A percentile compares a stretch with the other conserved stretches of the same genome.
Conservation (phyloP, 2,329 filamentous ascomycete genomes). For the Fusarium foetens region DNA sequence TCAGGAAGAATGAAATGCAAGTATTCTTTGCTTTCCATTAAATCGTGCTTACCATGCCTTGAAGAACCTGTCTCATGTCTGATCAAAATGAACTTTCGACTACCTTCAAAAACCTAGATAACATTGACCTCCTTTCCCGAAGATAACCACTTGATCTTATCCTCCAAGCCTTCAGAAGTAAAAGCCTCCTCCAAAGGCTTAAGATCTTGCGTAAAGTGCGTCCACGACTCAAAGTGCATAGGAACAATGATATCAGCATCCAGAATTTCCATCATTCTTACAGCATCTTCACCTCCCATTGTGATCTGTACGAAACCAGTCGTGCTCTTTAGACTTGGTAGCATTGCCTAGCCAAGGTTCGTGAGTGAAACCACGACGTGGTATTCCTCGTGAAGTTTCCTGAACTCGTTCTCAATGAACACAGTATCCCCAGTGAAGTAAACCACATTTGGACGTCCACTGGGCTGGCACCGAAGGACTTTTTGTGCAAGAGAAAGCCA, state of each 20-base stretch:
- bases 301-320: background rate
- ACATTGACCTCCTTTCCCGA: background rate
- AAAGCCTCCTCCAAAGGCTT: background rate
- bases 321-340: background rate
- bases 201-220: background rate
- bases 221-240: background rate
- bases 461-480: background rate
- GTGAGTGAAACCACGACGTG: background rate
- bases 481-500: background rate
- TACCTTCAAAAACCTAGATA: background rate
- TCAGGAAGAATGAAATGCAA: background rate
- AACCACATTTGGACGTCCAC: background rate
- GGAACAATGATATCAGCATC: background rate
- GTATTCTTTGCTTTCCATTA: background rate
- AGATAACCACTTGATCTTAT: background rate
- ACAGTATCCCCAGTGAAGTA: background rate
- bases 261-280: background rate
- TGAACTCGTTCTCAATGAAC: background rate
- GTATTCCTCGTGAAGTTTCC: background rate
- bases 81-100: background rate
- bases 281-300: background rate
- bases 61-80: too few relatives aligned
- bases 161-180: fast-evolving
- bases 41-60: too few relatives aligned
- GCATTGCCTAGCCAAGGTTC: background rate